Percentiles rank a stretch among this genome's conserved stretches.
phyloP scores from a whole-genome alignment of 768 basidiomycete species.

The Pleurotus tuber-regium region DNA sequence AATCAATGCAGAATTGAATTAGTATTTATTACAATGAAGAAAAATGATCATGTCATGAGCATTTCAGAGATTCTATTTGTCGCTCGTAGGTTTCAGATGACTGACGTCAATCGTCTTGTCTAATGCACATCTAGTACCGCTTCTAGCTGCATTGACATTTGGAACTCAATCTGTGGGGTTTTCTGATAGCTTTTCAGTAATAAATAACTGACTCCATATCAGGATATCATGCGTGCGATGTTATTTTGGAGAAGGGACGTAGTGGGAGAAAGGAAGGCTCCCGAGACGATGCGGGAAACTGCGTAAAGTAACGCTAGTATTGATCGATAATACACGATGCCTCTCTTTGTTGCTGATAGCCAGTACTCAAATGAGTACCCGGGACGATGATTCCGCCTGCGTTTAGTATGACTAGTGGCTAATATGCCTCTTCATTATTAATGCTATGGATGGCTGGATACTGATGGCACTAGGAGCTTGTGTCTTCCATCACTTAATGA shows the following conservation, averaged over 20 bases:
- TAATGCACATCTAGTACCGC: background rate
- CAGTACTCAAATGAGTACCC: no score
- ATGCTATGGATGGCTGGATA: no score
- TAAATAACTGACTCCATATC: background rate
- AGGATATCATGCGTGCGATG: constrained; percentile 2
- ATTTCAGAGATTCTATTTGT: background rate
- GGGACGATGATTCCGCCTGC: no score
- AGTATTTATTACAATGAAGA: background rate
- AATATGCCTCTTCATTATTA: no score
- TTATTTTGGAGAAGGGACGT: background rate
- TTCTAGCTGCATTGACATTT: constrained; percentile 5
- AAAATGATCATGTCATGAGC: background rate
- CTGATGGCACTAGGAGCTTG: no score
- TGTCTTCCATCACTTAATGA: no score
- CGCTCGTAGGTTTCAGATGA: background rate
- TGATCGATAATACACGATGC: background rate
- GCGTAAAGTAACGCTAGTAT: background rate
- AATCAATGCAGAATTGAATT: background rate
- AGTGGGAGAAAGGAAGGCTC: background rate
- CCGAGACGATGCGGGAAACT: background rate
- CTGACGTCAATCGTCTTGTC: no score
- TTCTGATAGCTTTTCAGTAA: background rate
- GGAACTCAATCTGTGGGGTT: background rate
- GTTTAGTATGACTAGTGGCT: no score
- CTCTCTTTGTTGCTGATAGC: no score